A percentile compares a stretch with the other conserved stretches of the same genome.
phyloP scores from a whole-genome alignment of 169 alveolate species.

The Eimeria necatrix region DNA sequence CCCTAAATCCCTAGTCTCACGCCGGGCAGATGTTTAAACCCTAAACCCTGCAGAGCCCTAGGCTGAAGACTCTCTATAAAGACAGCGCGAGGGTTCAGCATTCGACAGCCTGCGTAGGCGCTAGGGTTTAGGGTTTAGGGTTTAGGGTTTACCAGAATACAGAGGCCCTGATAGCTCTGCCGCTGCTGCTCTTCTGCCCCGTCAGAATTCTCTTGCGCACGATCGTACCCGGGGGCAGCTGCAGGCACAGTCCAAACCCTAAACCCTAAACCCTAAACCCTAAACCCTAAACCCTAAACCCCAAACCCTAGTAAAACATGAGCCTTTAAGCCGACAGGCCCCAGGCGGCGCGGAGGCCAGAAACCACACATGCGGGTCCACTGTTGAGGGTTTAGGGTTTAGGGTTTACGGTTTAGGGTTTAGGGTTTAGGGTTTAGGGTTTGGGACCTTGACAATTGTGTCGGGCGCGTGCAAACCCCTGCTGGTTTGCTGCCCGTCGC shows the following conservation, averaged over 20 bases:
- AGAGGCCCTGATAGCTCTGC: slow-evolving; percentile 72
- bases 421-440: neutral
- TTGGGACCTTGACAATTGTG: slow-evolving; percentile 36
- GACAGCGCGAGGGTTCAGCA: too few relatives aligned
- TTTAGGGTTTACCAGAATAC: slow-evolving; percentile 76
- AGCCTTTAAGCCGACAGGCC: too few relatives aligned
- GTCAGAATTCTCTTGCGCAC: slow-evolving; percentile 78
- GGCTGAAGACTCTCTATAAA: too few relatives aligned
- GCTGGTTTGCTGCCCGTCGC: slow-evolving; percentile 69
- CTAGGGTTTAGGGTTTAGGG: neutral
- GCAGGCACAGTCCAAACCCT: neutral
- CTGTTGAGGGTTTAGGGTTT: too few relatives aligned
- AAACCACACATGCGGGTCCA: too few relatives aligned
- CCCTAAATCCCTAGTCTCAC: too few relatives aligned
- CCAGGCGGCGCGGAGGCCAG: too few relatives aligned
- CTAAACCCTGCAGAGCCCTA: too few relatives aligned
- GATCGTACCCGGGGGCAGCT: slow-evolving; percentile 83
- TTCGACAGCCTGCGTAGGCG: neutral
- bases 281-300: neutral
- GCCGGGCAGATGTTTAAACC: too few relatives aligned
- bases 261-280: too few relatives aligned
- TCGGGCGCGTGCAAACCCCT: slow-evolving; percentile 72
- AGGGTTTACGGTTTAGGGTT: slow-evolving; percentile 9
- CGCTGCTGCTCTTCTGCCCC: slow-evolving; percentile 70
- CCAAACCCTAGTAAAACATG: neutral